A percentile compares a stretch with the other conserved stretches of the same genome.
Conservation (phyloP, 225 moss, liverwort and hornwort genomes). For the Bryum argenteum region DNA sequence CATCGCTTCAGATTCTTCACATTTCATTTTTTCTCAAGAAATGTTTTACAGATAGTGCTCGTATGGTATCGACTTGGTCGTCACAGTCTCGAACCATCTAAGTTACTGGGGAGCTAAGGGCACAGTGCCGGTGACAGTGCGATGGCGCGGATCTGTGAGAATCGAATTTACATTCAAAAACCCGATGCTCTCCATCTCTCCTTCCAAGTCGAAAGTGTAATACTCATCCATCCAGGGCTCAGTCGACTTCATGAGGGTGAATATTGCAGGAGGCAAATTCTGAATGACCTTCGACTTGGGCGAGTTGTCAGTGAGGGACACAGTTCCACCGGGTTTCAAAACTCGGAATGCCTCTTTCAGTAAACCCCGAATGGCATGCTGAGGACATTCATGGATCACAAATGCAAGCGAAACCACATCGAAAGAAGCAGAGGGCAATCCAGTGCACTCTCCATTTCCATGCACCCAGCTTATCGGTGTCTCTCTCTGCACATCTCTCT, state of each 20-base stretch:
- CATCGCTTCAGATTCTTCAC: too few species aligned
- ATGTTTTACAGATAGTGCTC: too few species aligned
- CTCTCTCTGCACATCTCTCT: slow-evolving; percentile 37
- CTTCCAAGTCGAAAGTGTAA: slow-evolving; percentile 68
- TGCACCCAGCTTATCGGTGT: slow-evolving; percentile 72
- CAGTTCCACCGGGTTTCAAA: slow-evolving; percentile 86
- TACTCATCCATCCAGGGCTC: slow-evolving; percentile 95
- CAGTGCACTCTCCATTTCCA: slow-evolving; percentile 82
- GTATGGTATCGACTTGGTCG: too few species aligned
- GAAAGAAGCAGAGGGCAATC: slow-evolving; percentile 61
- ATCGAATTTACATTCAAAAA: slow-evolving; percentile 57
- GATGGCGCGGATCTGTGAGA: slow-evolving; percentile 79
- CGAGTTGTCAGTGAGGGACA: slow-evolving; percentile 77
- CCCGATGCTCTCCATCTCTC: slow-evolving; percentile 64
- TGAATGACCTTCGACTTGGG: slow-evolving; percentile 25
- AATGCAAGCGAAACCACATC: slow-evolving; percentile 79
- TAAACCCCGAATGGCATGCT: slow-evolving; percentile 51
- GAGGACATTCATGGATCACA: slow-evolving; percentile 86
- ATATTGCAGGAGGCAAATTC: slow-evolving; percentile 77
- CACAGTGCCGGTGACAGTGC: slow-evolving; percentile 79
- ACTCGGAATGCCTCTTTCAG: slow-evolving; percentile 80
- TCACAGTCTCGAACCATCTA: slow-evolving; percentile 3
- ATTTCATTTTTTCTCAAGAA: too few species aligned
- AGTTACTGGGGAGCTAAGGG: slow-evolving; percentile 14
- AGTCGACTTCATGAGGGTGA: slow-evolving; percentile 79